These are phyloP conservation scores for Brassica incana DNA, from an alignment of 345 rosid species.

Conservation along the genomic window DNA sequence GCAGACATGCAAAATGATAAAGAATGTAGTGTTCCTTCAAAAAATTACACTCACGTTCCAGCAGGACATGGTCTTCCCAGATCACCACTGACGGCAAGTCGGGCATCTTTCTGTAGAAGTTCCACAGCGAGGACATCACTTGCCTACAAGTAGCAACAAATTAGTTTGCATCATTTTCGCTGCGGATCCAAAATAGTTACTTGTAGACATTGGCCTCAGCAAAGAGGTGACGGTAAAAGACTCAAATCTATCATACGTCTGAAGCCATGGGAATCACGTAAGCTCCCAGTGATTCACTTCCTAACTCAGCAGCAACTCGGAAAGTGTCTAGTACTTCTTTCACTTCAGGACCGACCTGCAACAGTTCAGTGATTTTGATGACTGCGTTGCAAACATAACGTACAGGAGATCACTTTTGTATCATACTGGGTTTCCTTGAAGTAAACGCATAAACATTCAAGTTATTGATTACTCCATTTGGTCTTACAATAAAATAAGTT, in stretches of 20 bases:
- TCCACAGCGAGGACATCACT: slow-evolving; percentile 98
- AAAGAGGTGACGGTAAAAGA: background rate
- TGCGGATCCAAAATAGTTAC: background rate
- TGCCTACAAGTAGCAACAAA: slow-evolving; percentile 57
- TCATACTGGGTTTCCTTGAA: background rate
- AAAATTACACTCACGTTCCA: slow-evolving; percentile 65
- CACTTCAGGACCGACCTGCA: slow-evolving; percentile 69
- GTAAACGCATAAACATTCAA: too few relatives aligned
- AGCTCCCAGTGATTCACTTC: slow-evolving; percentile 96
- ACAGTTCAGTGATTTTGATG: slow-evolving; percentile 9
- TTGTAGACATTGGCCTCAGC: slow-evolving; percentile 7
- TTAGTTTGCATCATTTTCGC: slow-evolving; percentile 8
- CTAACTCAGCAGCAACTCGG: slow-evolving; percentile 91
- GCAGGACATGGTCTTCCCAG: slow-evolving; percentile 84
- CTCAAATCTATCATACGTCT: slow-evolving; percentile 52
- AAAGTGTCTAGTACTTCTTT: slow-evolving; percentile 52
- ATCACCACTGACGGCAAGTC: slow-evolving; percentile 81
- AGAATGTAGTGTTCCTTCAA: slow-evolving; percentile 14
- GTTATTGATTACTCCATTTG: too few relatives aligned
- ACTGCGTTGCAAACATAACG: background rate
- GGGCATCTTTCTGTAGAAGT: slow-evolving; percentile 94
- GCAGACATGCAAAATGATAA: too few relatives aligned
- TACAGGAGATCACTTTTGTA: background rate
- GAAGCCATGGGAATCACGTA: slow-evolving; percentile 99
- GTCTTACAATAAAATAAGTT: too few relatives aligned